These are phyloP conservation scores for Fusarium longipes DNA, from an alignment of 2,329 filamentous ascomycete species.

Conservation along the genomic window DNA sequence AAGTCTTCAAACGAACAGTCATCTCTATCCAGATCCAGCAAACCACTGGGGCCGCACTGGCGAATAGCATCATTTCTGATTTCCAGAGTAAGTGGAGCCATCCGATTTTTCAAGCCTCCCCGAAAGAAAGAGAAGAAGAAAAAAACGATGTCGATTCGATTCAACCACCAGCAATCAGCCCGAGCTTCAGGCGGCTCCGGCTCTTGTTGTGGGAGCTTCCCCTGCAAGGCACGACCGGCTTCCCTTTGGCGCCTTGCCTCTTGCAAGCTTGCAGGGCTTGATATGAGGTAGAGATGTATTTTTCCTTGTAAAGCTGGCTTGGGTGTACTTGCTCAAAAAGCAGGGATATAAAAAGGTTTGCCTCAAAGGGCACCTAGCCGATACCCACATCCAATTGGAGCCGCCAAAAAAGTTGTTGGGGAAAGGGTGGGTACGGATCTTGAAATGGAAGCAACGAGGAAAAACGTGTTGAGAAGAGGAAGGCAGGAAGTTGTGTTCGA, in stretches of 20 bases:
- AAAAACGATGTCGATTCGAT: slow-evolving; percentile 2
- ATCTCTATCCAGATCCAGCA: slow-evolving; percentile 11
- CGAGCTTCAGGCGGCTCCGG: slow-evolving; percentile 29
- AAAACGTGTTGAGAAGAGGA: slow-evolving; percentile 43
- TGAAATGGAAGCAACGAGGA: slow-evolving; percentile 10
- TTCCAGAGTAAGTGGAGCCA: slow-evolving; percentile 20
- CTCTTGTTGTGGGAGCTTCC: slow-evolving; percentile 27
- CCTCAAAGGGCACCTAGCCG: slow-evolving; percentile 24
- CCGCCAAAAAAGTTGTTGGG: slow-evolving; percentile 49
- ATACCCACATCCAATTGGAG: slow-evolving; percentile 38
- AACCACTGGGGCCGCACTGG: not conserved
- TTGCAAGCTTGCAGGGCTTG: slow-evolving; percentile 27
- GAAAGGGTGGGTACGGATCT: slow-evolving; percentile 42
- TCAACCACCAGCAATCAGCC: slow-evolving; percentile 28
- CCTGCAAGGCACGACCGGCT: slow-evolving; percentile 39
- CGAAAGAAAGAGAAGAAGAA: not conserved
- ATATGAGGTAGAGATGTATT: slow-evolving; percentile 27
- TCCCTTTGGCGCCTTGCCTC: slow-evolving; percentile 24
- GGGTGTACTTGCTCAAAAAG: slow-evolving; percentile 7
- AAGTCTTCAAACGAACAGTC: not conserved
- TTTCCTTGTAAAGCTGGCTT: rapidly evolving
- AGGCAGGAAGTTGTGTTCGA: slow-evolving; percentile 24
- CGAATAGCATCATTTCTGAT: slow-evolving; percentile 6
- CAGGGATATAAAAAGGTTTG: slow-evolving; percentile 12
- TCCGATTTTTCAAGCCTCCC: slow-evolving; percentile 5